A percentile compares a stretch with the other conserved stretches of the same genome.
phyloP scores from a whole-genome alignment of 257 asterid species.

The Fraxinus pennsylvanica region DNA sequence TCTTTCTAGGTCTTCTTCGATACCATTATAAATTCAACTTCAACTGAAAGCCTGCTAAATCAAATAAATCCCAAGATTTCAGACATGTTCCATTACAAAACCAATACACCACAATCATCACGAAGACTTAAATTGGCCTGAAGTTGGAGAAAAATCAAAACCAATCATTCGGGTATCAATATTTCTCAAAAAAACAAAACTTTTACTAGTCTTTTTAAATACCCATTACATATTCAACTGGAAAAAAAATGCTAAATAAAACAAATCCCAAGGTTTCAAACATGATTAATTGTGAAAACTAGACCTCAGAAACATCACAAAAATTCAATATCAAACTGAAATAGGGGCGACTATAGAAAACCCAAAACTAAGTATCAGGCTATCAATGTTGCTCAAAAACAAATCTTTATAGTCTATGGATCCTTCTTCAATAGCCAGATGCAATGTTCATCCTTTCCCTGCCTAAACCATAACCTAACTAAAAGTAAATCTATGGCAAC shows the following conservation, averaged over 20 bases:
- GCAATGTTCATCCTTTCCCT: not conserved
- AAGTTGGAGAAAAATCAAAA: not conserved
- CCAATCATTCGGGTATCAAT: not conserved
- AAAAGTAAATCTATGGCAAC: not conserved
- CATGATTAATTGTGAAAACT: not conserved
- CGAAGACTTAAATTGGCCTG: not conserved
- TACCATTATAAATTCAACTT: not conserved
- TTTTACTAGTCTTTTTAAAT: not conserved
- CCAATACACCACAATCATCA: not conserved
- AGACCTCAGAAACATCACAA: not conserved
- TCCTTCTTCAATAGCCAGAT: slow-evolving; percentile 7
- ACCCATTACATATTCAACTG: not conserved
- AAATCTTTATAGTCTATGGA: not conserved
- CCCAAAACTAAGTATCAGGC: not conserved
- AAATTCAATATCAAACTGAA: not conserved
- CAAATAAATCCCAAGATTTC: not conserved
- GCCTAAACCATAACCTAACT: not conserved
- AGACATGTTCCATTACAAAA: not conserved
- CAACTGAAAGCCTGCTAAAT: not conserved
- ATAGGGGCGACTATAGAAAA: not conserved
- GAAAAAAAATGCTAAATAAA: not conserved
- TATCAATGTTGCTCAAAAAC: not conserved
- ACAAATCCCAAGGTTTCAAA: not conserved
- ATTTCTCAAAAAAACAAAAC: not conserved
- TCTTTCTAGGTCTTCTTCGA: no score